Evolutionary conservation across 345 rosid species (phyloP), one percentile per base, ranked within the genome.

Genomic region (Eucalyptus leucophloia): DNA sequence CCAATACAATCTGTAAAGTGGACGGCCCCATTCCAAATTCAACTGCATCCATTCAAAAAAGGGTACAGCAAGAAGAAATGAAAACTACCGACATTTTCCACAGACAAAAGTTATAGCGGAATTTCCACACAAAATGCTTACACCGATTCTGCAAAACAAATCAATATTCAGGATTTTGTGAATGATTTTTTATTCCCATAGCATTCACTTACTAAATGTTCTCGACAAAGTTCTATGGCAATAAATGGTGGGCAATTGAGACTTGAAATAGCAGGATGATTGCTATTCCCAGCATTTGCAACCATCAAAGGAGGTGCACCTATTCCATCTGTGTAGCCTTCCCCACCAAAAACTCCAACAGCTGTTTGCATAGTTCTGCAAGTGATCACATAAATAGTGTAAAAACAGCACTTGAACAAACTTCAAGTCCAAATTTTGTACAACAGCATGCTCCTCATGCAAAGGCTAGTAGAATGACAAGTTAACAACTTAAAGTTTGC

Each of bases 311-410:
- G 90, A 67, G 90, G 72, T 56, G 28, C 87, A 87, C 88, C 85
- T 23, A 86, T 47, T 89, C 90, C 92, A 47, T 90, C 86, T 77
- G 32, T 87, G 23, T 86, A 90, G 54, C 86, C 88, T 89, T 91
- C 94, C 72, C 90, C 49, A 54, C 96, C 97, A 82, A 97, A 97
- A 32, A 94, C 94, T 77, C 94, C 97, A 87, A 91, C 90, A 24
- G 98, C 96, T 13, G 99, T 97, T 91, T 97, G 97, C 98, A 97
- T 94, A 30, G 98, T 93, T 93, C 98, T 97, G 91, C 72, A 51
- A 62, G 58, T 12, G 45, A 87, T 56, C 45, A 44, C 58, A 49
- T 80, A 12, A 30, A 49, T 34, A 82, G 37, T 42, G 40, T 45
- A 54, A 88, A 83, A 88, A 72, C 8, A 13, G 30, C 58, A 86